phyloP scores from a whole-genome alignment of 23 red algal genomes.

The Rhodosorus marinus region DNA sequence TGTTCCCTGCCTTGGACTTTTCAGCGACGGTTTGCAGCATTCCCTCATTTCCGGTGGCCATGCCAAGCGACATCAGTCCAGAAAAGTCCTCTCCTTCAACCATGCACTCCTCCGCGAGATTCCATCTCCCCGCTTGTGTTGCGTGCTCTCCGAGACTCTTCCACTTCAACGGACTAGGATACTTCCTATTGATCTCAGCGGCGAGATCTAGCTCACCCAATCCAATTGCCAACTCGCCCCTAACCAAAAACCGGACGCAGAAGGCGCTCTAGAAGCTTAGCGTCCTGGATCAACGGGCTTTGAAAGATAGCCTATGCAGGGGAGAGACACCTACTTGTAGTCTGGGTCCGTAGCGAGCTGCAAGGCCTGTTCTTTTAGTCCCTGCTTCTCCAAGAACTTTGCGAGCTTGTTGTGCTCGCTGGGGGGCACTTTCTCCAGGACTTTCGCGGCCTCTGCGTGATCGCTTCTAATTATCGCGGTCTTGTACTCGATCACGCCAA shows the following conservation, averaged over 20 bases:
- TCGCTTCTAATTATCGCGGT: constrained; percentile 46
- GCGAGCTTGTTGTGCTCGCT: constrained; percentile 84
- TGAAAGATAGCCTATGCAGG: too few relatives aligned
- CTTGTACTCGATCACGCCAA: constrained; percentile 80
- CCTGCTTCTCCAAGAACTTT: constrained; percentile 61
- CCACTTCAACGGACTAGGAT: constrained; percentile 76
- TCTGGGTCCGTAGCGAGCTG: constrained; percentile 88
- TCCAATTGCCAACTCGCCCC: constrained; percentile 70
- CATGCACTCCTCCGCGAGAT: constrained; percentile 64
- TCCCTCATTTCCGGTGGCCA: constrained; percentile 32
- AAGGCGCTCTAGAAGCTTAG: too few relatives aligned
- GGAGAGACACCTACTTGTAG: too few relatives aligned
- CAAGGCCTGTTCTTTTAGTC: constrained; percentile 55
- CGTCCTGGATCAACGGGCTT: too few relatives aligned
- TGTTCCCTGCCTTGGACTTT: constrained; percentile 18
- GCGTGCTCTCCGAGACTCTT: constrained; percentile 61
- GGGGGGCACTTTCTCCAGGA: constrained; percentile 43
- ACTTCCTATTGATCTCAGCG: constrained; percentile 37
- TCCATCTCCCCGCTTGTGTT: constrained; percentile 46
- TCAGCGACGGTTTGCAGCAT: constrained; percentile 28
- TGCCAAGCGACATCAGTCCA: constrained; percentile 51
- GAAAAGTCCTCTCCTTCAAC: constrained; percentile 49
- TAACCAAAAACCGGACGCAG: too few relatives aligned
- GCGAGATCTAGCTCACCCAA: constrained; percentile 63
- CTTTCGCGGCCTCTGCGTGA: constrained; percentile 23